These are phyloP conservation scores for Fraxinus anomala DNA, from an alignment of 257 asterid species.

Conservation along the genomic window DNA sequence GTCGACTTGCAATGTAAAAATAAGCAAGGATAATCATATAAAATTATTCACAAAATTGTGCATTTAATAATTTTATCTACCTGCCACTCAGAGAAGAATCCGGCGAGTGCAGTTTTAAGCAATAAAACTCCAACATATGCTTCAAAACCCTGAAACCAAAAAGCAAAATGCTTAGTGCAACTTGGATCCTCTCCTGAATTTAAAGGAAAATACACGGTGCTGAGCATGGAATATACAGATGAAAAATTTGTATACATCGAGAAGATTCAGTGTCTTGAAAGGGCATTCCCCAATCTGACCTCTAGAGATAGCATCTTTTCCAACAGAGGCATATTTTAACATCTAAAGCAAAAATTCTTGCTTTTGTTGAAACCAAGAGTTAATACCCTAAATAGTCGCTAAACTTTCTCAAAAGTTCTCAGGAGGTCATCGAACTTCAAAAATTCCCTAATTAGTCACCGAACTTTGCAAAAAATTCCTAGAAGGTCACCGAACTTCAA, in stretches of 20 bases:
- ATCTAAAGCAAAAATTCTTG: background rate
- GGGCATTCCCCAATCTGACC: background rate
- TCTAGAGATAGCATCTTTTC: background rate
- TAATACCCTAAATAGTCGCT: too few species aligned
- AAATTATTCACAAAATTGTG: background rate
- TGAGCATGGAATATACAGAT: background rate
- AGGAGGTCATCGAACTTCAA: too few species aligned
- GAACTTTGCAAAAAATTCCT: too few species aligned
- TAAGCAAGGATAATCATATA: background rate
- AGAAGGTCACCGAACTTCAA: too few species aligned
- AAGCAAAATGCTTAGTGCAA: slow-evolving; percentile 8
- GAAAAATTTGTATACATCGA: background rate
- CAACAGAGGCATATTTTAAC: background rate
- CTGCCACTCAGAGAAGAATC: slow-evolving; percentile 89
- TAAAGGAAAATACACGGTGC: background rate
- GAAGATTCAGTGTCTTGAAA: background rate
- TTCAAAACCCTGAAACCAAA: slow-evolving; percentile 71
- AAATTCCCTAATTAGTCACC: too few species aligned
- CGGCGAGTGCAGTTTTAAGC: slow-evolving; percentile 76
- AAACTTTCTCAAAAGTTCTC: too few species aligned
- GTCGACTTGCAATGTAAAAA: background rate
- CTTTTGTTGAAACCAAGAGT: background rate
- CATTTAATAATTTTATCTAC: slow-evolving; percentile 31
- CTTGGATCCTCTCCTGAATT: slow-evolving; percentile 11
- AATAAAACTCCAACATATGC: slow-evolving; percentile 85